Conservation (phyloP, 805 yeast genomes). For the Yamadazyma nakazawae region DNA sequence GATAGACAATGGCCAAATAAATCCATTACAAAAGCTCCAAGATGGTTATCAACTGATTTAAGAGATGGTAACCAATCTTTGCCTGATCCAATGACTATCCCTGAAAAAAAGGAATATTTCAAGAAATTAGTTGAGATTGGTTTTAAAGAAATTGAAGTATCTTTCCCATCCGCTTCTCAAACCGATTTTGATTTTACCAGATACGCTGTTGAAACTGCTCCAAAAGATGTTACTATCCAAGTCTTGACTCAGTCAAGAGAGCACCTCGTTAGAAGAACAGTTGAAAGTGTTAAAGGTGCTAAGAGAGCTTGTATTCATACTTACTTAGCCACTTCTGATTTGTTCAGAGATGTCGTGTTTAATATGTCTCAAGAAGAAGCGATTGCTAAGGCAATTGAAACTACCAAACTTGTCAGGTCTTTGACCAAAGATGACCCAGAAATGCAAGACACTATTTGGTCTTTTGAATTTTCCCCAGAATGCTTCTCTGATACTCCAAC, state of each 20-base stretch:
- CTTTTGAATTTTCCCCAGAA: constrained; percentile 76
- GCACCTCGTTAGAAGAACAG: constrained; percentile 68
- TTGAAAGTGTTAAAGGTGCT: constrained; percentile 70
- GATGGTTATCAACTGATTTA: constrained; percentile 78
- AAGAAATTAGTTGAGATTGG: constrained; percentile 70
- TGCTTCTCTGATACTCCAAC: constrained; percentile 72
- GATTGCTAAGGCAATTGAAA: constrained; percentile 63
- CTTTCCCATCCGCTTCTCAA: constrained; percentile 80
- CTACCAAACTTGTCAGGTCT: constrained; percentile 62
- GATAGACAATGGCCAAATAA: constrained; percentile 73
- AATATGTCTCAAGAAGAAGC: constrained; percentile 70
- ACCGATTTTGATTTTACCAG: constrained; percentile 80
- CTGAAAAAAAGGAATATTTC: constrained; percentile 71
- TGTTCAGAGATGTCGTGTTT: constrained; percentile 73
- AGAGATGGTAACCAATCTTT: constrained; percentile 81
- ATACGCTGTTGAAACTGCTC: constrained; percentile 74
- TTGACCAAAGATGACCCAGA: constrained; percentile 73
- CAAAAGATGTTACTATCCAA: constrained; percentile 71
- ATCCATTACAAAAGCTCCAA: constrained; percentile 64
- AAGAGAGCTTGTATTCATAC: constrained; percentile 69
- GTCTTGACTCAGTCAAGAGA: constrained; percentile 77
- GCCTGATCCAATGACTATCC: constrained; percentile 79
- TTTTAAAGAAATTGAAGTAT: constrained; percentile 76
- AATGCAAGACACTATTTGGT: constrained; percentile 62
- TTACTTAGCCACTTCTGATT: constrained; percentile 72